Evolutionary conservation across 2,329 filamentous ascomycete genomes (phyloP).

Genomic region (Epichloe coenophiala): DNA sequence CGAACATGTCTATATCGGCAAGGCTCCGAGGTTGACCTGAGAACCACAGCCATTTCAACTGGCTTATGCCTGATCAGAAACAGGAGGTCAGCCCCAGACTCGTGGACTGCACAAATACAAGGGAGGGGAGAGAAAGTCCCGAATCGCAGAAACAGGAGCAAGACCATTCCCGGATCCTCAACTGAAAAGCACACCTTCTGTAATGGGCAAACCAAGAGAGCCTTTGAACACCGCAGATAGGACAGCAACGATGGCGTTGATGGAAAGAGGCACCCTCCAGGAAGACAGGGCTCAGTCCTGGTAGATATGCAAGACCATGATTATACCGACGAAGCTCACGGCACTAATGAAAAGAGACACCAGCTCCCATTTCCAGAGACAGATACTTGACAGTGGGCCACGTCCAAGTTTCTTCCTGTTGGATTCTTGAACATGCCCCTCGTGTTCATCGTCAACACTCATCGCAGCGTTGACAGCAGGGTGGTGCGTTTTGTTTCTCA

Average conservation of each 20-base stretch:
- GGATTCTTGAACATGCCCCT: too few relatives aligned
- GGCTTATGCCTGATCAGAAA: neutral
- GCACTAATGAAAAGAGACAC: neutral
- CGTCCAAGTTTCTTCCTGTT: too few relatives aligned
- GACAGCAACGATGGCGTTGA: neutral
- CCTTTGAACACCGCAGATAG: neutral
- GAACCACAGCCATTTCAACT: neutral
- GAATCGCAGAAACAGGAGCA: too few relatives aligned
- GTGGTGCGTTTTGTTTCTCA: too few relatives aligned
- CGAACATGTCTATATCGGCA: neutral
- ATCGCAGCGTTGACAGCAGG: too few relatives aligned
- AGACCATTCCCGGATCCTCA: neutral
- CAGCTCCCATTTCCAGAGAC: neutral
- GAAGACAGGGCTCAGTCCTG: neutral
- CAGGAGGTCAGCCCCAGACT: too few relatives aligned
- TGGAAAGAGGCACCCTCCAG: neutral
- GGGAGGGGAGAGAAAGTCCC: too few relatives aligned
- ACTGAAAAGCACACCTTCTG: neutral
- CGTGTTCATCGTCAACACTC: too few relatives aligned
- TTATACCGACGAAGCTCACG: neutral
- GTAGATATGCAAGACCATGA: neutral
- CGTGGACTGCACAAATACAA: too few relatives aligned
- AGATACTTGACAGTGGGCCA: too few relatives aligned
- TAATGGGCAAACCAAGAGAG: neutral
- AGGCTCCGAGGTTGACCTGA: neutral